These are phyloP conservation scores for Microdochium trichocladiopsis DNA, from an alignment of 2,329 filamentous ascomycete genomes.

Conservation along the genomic window DNA sequence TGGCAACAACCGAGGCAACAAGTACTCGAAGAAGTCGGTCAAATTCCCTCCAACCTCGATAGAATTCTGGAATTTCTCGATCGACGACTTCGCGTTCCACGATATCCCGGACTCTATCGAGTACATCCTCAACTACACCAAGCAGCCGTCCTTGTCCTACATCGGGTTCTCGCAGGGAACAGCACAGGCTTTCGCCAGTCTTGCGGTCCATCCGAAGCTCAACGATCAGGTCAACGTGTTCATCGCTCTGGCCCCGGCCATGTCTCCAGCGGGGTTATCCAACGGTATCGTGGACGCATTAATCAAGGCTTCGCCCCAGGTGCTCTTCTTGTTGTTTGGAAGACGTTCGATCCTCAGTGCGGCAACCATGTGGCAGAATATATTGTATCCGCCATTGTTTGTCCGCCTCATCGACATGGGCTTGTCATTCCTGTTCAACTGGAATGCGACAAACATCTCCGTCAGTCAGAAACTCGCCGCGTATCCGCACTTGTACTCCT, in stretches of 20 bases:
- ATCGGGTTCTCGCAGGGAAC: constrained; percentile 97
- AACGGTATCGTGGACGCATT: constrained; percentile 90
- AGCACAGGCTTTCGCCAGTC: constrained; percentile 88
- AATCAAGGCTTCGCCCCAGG: constrained; percentile 86
- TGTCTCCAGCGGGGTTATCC: constrained; percentile 86
- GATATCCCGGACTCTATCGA: constrained; percentile 93
- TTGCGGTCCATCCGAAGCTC: constrained; percentile 85
- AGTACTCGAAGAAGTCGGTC: constrained; percentile 95
- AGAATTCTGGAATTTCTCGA: constrained; percentile 95
- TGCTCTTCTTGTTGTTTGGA: constrained; percentile 89
- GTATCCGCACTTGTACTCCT: constrained; percentile 94
- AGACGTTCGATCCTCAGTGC: constrained; percentile 85
- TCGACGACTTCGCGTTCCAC: constrained; percentile 96
- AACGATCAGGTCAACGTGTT: constrained; percentile 95
- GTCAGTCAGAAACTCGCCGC: constrained; percentile 86
- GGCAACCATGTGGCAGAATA: constrained; percentile 93
- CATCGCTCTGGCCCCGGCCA: constrained; percentile 89
- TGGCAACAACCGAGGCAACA: constrained; percentile 97
- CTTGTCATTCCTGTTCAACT: constrained; percentile 80
- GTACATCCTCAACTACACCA: constrained; percentile 81
- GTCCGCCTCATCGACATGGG: constrained; percentile 78
- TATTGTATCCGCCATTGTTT: constrained; percentile 92
- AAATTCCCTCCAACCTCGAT: constrained; percentile 65
- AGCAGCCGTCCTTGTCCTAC: constrained; percentile 81
- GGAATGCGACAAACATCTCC: constrained; percentile 79